phyloP scores from a whole-genome alignment of 202 grass and related monocot species.

The Alloteropsis angusta region DNA sequence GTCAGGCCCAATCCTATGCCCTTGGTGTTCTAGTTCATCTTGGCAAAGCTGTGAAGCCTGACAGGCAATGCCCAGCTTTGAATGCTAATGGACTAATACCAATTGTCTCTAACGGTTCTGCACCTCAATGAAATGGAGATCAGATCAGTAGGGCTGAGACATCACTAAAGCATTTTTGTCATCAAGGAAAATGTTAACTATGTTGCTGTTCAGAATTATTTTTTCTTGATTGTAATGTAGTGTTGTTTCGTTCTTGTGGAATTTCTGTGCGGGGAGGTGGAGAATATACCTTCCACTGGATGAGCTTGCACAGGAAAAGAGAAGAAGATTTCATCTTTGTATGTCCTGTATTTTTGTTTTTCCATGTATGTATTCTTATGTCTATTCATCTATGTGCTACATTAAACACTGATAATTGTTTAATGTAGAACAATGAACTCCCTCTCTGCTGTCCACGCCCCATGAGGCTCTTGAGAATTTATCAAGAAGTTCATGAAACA shows the following conservation, averaged over 20 bases:
- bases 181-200: not conserved
- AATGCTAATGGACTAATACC: slow-evolving; percentile 50
- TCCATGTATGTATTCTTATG: too few relatives aligned
- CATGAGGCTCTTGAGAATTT: too few relatives aligned
- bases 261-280: slow-evolving; percentile 70
- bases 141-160: slow-evolving; percentile 19
- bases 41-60: slow-evolving; percentile 30
- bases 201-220: not conserved
- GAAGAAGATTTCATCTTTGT: too few relatives aligned
- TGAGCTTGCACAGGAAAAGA: slow-evolving; percentile 55
- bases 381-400: too few relatives aligned
- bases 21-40: not conserved
- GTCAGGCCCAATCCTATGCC: too few relatives aligned
- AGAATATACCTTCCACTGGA: slow-evolving; percentile 95
- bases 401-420: too few relatives aligned
- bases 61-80: slow-evolving; percentile 36
- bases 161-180: slow-evolving; percentile 18
- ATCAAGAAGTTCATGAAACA: too few relatives aligned
- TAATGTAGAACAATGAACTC: too few relatives aligned
- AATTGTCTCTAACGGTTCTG: slow-evolving; percentile 22
- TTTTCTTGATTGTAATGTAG: not conserved
- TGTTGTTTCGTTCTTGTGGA: slow-evolving; percentile 11
- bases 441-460: too few relatives aligned
- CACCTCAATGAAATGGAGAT: not conserved
- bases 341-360: too few relatives aligned